Conservation (phyloP, 345 rosid genomes). For the Kernera saxatilis region DNA sequence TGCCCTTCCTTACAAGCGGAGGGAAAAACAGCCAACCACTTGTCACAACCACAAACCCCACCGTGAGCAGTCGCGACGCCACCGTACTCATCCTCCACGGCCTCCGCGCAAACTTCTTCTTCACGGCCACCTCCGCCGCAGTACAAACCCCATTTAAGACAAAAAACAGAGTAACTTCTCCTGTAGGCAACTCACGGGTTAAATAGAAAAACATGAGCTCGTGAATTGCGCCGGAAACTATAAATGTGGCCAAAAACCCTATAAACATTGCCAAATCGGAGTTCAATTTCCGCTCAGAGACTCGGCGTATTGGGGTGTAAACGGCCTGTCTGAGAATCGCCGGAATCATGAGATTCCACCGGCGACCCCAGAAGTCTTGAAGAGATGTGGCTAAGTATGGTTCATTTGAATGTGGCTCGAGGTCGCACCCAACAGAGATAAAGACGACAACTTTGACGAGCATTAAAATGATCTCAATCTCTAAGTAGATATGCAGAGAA, state of each 20-base stretch:
- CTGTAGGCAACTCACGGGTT: slow-evolving; percentile 25
- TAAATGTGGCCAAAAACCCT: not conserved
- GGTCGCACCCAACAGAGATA: slow-evolving; percentile 16
- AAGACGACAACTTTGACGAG: slow-evolving; percentile 1
- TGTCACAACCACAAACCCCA: slow-evolving; percentile 31
- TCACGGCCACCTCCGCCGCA: slow-evolving; percentile 18
- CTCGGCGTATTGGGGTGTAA: slow-evolving; percentile 25
- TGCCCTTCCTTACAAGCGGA: slow-evolving; percentile 19
- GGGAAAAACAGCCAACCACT: slow-evolving; percentile 41
- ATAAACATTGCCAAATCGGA: not conserved
- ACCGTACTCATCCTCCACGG: slow-evolving; percentile 9
- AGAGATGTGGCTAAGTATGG: slow-evolving; percentile 44
- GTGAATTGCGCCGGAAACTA: slow-evolving; percentile 29
- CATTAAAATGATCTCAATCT: slow-evolving; percentile 33
- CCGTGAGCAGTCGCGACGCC: slow-evolving; percentile 23
- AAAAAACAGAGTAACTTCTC: slow-evolving; percentile 37
- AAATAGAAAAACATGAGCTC: slow-evolving; percentile 24
- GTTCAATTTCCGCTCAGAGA: not conserved
- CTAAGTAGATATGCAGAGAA: slow-evolving; percentile 25
- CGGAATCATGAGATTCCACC: slow-evolving; percentile 48
- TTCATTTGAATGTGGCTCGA: slow-evolving; percentile 33
- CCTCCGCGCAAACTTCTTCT: not conserved
- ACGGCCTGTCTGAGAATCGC: slow-evolving; percentile 35
- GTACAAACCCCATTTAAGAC: slow-evolving; percentile 29
- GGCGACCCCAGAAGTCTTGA: slow-evolving; percentile 49